Percentiles rank a stretch among this genome's conserved stretches.
These are phyloP conservation scores for Globisporangium barbulae DNA, from an alignment of 352 stramenopile genomes.

Conservation along the genomic window DNA sequence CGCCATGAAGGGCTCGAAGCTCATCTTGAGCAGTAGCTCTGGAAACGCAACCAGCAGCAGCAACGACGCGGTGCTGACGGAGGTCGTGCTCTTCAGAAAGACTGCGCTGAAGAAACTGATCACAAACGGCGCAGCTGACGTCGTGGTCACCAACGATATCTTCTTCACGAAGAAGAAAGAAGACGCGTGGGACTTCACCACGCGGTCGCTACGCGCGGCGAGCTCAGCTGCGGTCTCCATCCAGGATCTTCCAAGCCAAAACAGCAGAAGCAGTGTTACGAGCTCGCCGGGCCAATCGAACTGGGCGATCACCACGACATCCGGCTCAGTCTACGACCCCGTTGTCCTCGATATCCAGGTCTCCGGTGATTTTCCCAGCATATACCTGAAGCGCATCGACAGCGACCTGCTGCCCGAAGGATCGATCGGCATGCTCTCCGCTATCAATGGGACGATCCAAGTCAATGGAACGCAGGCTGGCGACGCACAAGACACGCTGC, in stretches of 20 bases:
- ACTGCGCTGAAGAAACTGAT: constrained; percentile 10
- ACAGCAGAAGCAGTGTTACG: background rate
- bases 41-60: background rate
- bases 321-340: background rate
- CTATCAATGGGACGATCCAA: background rate
- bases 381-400: background rate
- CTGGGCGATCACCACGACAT: background rate
- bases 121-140: background rate
- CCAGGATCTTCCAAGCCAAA: background rate
- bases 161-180: constrained; percentile 4
- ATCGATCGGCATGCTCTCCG: background rate
- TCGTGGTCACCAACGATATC: constrained; percentile 3
- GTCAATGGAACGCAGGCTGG: background rate
- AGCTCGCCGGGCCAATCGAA: background rate
- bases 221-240: background rate
- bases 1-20: constrained; percentile 1
- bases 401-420: constrained; percentile 1
- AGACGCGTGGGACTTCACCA: background rate
- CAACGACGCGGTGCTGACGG: constrained; percentile 4
- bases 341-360: background rate
- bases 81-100: constrained; percentile 11
- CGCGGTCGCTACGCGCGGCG: background rate
- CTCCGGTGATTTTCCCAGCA: background rate
- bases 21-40: constrained; percentile 4
- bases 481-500: background rate